phyloP scores from a whole-genome alignment of 2,329 filamentous ascomycete species.

The Trichoderma arundinaceum region DNA sequence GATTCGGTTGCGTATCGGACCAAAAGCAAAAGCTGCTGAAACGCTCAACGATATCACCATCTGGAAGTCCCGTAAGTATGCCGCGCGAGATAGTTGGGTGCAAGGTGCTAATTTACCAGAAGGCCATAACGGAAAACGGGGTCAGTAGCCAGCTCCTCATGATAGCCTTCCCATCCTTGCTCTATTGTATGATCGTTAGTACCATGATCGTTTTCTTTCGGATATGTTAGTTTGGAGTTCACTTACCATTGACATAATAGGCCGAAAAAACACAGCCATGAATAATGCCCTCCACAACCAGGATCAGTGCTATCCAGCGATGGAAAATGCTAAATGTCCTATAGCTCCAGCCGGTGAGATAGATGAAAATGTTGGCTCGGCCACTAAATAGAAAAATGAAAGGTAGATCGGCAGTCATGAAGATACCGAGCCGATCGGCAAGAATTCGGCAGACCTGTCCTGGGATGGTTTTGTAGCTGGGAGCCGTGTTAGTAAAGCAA shows the following conservation, averaged over 20 bases:
- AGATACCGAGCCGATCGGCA: conserved; percentile 62
- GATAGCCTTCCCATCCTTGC: conserved; percentile 32
- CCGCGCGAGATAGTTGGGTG: too few species aligned
- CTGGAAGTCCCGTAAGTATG: conserved; percentile 1
- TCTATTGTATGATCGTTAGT: conserved; percentile 13
- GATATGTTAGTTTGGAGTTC: too few species aligned
- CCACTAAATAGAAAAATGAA: conserved; percentile 66
- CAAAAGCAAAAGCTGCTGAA: conserved; percentile 20
- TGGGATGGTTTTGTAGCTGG: conserved; percentile 40
- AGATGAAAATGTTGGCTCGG: conserved; percentile 66
- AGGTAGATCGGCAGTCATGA: conserved; percentile 64
- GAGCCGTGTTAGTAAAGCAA: conserved; percentile 4
- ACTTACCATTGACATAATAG: conserved; percentile 33
- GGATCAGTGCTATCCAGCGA: conserved; percentile 63
- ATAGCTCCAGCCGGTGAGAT: conserved; percentile 68
- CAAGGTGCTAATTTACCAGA: conserved; percentile 11
- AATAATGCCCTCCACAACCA: conserved; percentile 61
- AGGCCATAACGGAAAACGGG: conserved; percentile 28
- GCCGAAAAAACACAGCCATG: conserved; percentile 47
- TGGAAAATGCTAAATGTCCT: conserved; percentile 67
- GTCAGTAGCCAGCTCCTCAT: conserved; percentile 23
- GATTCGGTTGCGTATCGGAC: conserved; percentile 35
- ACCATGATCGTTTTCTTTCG: not conserved
- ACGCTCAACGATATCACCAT: conserved; percentile 30
- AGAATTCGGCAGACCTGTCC: conserved; percentile 54